Evolutionary conservation across 2,329 filamentous ascomycete genomes (phyloP).

Genomic region (Didymella lethalis): DNA sequence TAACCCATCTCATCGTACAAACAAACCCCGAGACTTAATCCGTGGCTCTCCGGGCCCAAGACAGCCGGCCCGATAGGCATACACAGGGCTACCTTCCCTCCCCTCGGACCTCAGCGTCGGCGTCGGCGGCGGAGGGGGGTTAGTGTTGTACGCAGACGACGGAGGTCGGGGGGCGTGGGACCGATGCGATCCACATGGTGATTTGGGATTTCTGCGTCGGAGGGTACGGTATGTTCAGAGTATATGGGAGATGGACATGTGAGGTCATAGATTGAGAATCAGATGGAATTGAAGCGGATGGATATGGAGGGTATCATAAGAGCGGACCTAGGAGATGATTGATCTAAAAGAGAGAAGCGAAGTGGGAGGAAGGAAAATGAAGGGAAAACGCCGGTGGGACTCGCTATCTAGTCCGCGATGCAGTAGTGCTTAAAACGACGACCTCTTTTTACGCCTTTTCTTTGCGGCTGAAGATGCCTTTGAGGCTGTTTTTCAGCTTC

Average conservation of each 20-base stretch:
- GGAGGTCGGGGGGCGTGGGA: no score
- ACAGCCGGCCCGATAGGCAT: background rate
- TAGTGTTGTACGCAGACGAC: no score
- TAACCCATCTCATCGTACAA: no score
- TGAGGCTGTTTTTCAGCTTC: constrained; percentile 14
- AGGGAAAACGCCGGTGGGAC: constrained; percentile 8
- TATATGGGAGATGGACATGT: no score
- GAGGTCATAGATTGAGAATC: no score
- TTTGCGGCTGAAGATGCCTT: constrained; percentile 14
- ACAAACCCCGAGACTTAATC: no score
- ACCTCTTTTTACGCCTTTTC: constrained; percentile 2
- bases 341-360: background rate
- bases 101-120: no score
- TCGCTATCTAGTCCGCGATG: constrained; percentile 19
- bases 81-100: background rate
- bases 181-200: no score
- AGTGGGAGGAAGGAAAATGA: background rate
- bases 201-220: no score
- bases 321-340: background rate
- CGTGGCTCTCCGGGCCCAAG: background rate
- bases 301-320: background rate
- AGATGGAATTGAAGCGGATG: no score
- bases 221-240: no score
- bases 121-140: no score
- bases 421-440: constrained; percentile 4